Percentiles rank a stretch among this genome's conserved stretches.
Conservation (phyloP, 257 asterid species). For the Gynochthodes officinalis region DNA sequence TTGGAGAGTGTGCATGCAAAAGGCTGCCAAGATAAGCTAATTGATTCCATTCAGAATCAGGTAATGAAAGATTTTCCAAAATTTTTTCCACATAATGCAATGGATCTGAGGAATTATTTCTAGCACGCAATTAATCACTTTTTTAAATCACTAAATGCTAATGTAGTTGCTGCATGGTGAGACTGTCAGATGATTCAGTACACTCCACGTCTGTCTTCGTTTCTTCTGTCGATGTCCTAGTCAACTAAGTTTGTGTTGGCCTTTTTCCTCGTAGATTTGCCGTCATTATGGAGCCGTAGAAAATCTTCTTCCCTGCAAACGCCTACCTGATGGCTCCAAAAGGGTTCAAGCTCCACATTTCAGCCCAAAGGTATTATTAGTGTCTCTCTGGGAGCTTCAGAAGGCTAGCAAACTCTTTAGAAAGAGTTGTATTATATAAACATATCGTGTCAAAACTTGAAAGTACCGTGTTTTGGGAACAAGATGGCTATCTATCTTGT, state of each 20-base stretch:
- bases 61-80: slow-evolving; percentile 24
- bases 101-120: background rate
- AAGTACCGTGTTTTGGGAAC: no score
- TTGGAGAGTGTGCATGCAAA: slow-evolving; percentile 81
- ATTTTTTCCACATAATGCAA: background rate
- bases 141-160: background rate
- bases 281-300: slow-evolving; percentile 32
- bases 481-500: background rate
- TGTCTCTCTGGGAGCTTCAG: no score
- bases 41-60: slow-evolving; percentile 75
- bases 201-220: background rate
- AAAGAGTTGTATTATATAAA: no score
- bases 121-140: background rate
- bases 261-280: slow-evolving; percentile 42
- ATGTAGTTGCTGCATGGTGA: background rate
- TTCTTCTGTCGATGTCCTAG: background rate
- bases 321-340: slow-evolving; percentile 94
- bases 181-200: background rate
- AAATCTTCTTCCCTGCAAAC: slow-evolving; percentile 49
- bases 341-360: slow-evolving; percentile 61
- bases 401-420: no score
- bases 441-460: no score
- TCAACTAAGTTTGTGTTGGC: background rate
- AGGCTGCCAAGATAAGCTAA: slow-evolving; percentile 60
- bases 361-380: slow-evolving; percentile 55